Evolutionary conservation across 306 rosid species (phyloP).

Genomic region (Castanospermum australe): DNA sequence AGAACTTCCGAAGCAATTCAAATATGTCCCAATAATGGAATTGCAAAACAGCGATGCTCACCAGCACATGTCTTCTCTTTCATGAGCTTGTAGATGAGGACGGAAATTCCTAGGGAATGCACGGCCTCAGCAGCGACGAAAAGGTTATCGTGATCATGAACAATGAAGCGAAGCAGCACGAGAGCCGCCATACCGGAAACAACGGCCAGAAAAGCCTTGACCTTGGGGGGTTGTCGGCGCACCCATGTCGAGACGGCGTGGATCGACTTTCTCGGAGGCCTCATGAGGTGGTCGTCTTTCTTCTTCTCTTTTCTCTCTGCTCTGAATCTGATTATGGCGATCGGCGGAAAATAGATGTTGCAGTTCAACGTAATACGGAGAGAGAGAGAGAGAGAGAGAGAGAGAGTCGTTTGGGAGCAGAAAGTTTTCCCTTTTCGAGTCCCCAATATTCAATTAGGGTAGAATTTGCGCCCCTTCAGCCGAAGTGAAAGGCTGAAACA

Average conservation of each 20-base stretch:
- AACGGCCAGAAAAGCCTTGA: conserved; percentile 81
- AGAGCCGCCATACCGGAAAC: conserved; percentile 84
- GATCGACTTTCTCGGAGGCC: conserved; percentile 59
- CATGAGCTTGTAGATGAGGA: conserved; percentile 86
- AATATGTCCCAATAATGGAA: not conserved
- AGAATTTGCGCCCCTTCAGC: too few species aligned
- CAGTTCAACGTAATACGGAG: too few species aligned
- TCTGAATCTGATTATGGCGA: too few species aligned
- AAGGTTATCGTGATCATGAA: conserved; percentile 90
- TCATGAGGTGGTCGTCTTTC: conserved; percentile 29
- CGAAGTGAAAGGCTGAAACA: too few species aligned
- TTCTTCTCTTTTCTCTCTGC: not conserved
- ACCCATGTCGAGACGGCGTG: conserved; percentile 67
- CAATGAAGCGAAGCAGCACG: conserved; percentile 73
- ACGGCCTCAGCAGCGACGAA: conserved; percentile 94
- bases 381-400: too few species aligned
- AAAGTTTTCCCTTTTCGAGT: too few species aligned
- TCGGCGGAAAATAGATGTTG: too few species aligned
- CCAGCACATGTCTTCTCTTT: conserved; percentile 95
- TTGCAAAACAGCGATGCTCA: not conserved
- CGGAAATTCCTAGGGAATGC: conserved; percentile 79
- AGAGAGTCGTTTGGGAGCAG: too few species aligned
- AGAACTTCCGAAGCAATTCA: not conserved
- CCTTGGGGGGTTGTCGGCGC: conserved; percentile 86
- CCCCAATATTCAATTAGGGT: too few species aligned